Conservation (phyloP, 768 basidiomycete species). For the Suillus brevipes region DNA sequence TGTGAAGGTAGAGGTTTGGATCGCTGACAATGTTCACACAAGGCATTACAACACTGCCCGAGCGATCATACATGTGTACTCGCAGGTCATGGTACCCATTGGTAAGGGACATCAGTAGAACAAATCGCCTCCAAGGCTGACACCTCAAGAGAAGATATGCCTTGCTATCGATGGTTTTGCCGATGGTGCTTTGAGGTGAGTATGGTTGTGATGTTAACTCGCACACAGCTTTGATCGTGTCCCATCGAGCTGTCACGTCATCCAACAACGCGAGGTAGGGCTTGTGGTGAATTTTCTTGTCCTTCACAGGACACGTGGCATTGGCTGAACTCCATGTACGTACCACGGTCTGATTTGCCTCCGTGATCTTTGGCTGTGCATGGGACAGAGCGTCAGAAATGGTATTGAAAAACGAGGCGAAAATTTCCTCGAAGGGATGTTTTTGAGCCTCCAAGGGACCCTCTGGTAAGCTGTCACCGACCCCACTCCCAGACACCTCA, state of each 20-base stretch:
- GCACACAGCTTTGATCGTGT: background rate
- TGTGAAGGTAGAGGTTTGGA: background rate
- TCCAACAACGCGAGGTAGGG: background rate
- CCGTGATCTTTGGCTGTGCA: no score
- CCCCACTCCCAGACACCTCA: no score
- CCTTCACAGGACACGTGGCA: background rate
- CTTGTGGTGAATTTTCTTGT: background rate
- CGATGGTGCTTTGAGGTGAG: background rate
- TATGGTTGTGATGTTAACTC: background rate
- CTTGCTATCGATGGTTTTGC: background rate
- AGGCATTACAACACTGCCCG: background rate
- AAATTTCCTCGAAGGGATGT: no score
- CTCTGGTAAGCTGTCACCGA: no score
- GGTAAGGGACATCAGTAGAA: background rate
- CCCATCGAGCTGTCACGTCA: background rate
- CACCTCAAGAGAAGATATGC: background rate
- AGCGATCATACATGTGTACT: background rate
- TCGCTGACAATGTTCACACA: background rate
- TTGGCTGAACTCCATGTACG: background rate
- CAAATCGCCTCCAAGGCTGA: background rate
- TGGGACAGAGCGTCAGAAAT: background rate
- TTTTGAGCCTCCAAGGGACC: no score
- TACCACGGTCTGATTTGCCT: background rate
- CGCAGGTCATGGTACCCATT: background rate
- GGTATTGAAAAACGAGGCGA: background rate